phyloP scores from a whole-genome alignment of 148 eudicot genomes.

The Rhododendron kiyosumense region DNA sequence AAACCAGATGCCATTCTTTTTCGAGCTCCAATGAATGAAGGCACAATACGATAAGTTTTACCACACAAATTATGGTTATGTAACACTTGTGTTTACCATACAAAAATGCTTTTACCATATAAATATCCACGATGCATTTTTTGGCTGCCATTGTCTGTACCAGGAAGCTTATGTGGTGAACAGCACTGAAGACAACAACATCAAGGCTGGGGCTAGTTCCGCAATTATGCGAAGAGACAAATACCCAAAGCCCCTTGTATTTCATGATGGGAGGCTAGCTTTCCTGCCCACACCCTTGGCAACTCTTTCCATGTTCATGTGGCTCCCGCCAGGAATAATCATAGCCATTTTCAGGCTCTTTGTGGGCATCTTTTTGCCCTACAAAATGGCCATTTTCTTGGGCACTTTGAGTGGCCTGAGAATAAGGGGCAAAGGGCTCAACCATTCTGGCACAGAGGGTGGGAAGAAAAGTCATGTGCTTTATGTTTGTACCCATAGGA shows the following conservation, averaged over 20 bases:
- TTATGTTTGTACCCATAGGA: conserved; percentile 71
- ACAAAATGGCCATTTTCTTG: conserved; percentile 31
- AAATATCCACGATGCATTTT: not conserved
- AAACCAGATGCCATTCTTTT: not conserved
- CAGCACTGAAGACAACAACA: conserved; percentile 32
- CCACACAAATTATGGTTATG: not conserved
- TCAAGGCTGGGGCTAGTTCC: conserved; percentile 4
- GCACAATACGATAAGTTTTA: not conserved
- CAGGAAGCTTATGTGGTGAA: conserved; percentile 78
- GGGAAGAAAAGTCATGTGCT: conserved; percentile 28
- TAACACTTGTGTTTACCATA: not conserved
- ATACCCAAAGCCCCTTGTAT: conserved; percentile 80
- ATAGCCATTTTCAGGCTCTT: conserved; percentile 52
- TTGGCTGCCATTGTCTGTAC: not conserved
- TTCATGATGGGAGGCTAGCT: conserved; percentile 90
- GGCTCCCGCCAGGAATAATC: conserved; percentile 63
- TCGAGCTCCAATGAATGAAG: not conserved
- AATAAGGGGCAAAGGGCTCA: conserved; percentile 30
- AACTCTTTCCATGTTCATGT: conserved; percentile 61
- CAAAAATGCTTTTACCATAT: not conserved
- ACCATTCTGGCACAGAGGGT: conserved; percentile 3
- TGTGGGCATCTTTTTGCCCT: conserved; percentile 55
- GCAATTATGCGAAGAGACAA: conserved; percentile 51
- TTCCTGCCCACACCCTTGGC: conserved; percentile 80
- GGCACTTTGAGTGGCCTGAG: conserved; percentile 45